A percentile compares a stretch with the other conserved stretches of the same genome.
Conservation (phyloP, 2,329 filamentous ascomycete genomes). For the Chaetothyriales sp. region DNA sequence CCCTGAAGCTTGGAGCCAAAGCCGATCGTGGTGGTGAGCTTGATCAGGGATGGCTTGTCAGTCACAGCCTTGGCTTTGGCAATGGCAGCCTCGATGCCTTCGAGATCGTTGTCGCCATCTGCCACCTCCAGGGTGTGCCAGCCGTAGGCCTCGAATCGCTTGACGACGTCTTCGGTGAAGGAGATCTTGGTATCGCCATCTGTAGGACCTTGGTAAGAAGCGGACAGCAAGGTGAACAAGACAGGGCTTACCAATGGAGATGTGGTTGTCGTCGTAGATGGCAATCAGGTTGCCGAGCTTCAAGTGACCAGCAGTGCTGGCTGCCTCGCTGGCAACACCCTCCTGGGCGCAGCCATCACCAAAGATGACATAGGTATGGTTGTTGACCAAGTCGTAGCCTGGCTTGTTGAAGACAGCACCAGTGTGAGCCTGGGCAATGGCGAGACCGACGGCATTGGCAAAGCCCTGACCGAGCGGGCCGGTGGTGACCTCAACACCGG, state of each 20-base stretch:
- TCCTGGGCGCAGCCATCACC: slow-evolving; percentile 98
- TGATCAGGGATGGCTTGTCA: slow-evolving; percentile 94
- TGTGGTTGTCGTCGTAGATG: slow-evolving; percentile 98
- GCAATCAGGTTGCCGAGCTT: slow-evolving; percentile 95
- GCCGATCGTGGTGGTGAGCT: slow-evolving; percentile 92
- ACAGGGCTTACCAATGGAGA: slow-evolving; percentile 51
- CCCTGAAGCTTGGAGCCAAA: slow-evolving; percentile 88
- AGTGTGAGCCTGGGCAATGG: slow-evolving; percentile 87
- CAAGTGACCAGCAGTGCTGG: slow-evolving; percentile 82
- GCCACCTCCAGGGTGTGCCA: slow-evolving; percentile 80
- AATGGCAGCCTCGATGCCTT: slow-evolving; percentile 76
- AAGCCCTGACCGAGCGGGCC: slow-evolving; percentile 96
- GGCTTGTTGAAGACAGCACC: slow-evolving; percentile 93
- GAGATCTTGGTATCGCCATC: slow-evolving; percentile 92
- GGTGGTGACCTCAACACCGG: slow-evolving; percentile 94
- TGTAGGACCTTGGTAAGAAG: slow-evolving; percentile 18
- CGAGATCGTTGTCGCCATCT: slow-evolving; percentile 79
- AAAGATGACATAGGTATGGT: slow-evolving; percentile 94
- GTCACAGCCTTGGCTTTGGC: slow-evolving; percentile 70
- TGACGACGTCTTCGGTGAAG: slow-evolving; percentile 91
- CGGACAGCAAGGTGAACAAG: background rate
- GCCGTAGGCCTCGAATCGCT: slow-evolving; percentile 92
- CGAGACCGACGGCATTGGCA: slow-evolving; percentile 91
- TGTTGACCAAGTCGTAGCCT: slow-evolving; percentile 77
- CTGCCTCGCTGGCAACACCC: slow-evolving; percentile 87